These are phyloP conservation scores for Pholiota molesta DNA, from an alignment of 768 basidiomycete genomes.

Conservation along the genomic window DNA sequence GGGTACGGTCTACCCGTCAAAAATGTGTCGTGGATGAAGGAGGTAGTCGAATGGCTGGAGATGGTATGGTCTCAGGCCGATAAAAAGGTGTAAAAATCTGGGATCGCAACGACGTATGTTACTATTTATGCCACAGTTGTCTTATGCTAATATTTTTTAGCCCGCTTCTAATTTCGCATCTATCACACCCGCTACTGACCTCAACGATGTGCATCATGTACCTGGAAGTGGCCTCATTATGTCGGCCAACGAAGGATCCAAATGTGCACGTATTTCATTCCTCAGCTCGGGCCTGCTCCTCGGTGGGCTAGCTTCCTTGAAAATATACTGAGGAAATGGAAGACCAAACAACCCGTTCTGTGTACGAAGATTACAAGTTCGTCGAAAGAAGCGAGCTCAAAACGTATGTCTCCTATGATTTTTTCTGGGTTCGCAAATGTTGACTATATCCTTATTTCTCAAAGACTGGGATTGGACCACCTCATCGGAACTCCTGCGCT, in stretches of 20 bases:
- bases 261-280: slow-evolving; percentile 93
- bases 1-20: slow-evolving; percentile 93
- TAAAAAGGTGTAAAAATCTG: slow-evolving; percentile 98
- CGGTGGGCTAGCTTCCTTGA: slow-evolving; percentile 98
- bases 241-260: slow-evolving; percentile 95
- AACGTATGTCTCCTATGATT: slow-evolving; percentile 55
- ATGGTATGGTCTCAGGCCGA: slow-evolving; percentile 94
- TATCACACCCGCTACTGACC: slow-evolving; percentile 86
- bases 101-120: slow-evolving; percentile 80
- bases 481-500: slow-evolving; percentile 93
- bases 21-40: slow-evolving; percentile 90
- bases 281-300: slow-evolving; percentile 95
- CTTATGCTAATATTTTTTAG: slow-evolving; percentile 39
- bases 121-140: slow-evolving; percentile 1
- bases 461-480: slow-evolving; percentile 90
- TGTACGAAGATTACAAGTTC: slow-evolving; percentile 98
- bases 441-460: slow-evolving; percentile 6
- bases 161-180: slow-evolving; percentile 88
- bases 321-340: slow-evolving; percentile 98
- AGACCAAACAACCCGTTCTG: slow-evolving; percentile 73
- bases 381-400: slow-evolving; percentile 85
- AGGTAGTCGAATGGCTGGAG: slow-evolving; percentile 80
- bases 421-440: slow-evolving; percentile 2
- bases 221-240: slow-evolving; percentile 88
- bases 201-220: slow-evolving; percentile 90